Percentiles rank a stretch among this genome's conserved stretches.
Evolutionary conservation across 441 rosid genomes (phyloP).

Genomic region (Syzygium syzygioides): DNA sequence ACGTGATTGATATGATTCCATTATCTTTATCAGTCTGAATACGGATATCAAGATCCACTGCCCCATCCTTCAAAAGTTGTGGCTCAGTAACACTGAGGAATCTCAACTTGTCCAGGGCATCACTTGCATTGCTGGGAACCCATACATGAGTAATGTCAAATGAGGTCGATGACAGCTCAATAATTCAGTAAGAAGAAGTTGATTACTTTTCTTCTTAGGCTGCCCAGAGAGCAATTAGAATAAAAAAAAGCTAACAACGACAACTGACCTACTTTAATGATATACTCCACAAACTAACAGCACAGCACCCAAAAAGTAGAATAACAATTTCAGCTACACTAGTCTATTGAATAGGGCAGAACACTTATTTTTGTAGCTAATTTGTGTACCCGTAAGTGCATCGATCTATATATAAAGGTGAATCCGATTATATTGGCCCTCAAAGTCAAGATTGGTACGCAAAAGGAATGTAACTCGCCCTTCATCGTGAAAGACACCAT

Average conservation of each 20-base stretch:
- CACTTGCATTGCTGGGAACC: conserved; percentile 80
- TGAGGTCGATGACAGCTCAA: background rate
- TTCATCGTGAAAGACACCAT: background rate
- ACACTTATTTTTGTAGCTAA: background rate
- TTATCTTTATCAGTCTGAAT: conserved; percentile 80
- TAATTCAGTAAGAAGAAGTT: background rate
- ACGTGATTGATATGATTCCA: conserved; percentile 73
- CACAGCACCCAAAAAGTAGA: background rate
- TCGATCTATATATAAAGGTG: background rate
- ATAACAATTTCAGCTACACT: background rate
- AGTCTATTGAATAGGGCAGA: background rate
- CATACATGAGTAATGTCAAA: background rate
- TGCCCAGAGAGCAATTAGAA: background rate
- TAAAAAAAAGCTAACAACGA: background rate
- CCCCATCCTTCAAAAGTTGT: conserved; percentile 54
- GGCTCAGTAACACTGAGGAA: conserved; percentile 79
- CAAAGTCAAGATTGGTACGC: background rate
- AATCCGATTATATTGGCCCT: background rate
- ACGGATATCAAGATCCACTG: conserved; percentile 72
- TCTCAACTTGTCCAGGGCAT: conserved; percentile 90
- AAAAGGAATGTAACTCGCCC: background rate
- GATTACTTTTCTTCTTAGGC: background rate
- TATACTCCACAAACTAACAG: background rate
- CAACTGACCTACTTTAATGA: background rate
- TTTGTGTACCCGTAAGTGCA: background rate